Percentiles rank a stretch among this genome's conserved stretches.
These are phyloP conservation scores for Xylaria palmicola DNA, from an alignment of 495 filamentous ascomycete species.

Conservation along the genomic window DNA sequence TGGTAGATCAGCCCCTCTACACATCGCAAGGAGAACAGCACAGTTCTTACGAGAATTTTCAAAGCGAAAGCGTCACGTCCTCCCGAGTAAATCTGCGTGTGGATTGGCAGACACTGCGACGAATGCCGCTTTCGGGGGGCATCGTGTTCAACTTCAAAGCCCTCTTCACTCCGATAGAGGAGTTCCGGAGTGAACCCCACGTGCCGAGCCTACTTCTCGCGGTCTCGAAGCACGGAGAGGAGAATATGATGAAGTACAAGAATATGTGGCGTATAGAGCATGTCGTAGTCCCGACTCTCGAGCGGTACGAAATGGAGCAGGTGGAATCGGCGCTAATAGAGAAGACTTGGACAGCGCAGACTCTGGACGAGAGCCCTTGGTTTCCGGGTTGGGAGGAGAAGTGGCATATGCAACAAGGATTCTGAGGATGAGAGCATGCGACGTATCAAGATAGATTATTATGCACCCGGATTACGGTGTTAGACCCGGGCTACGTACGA, in stretches of 20 bases:
- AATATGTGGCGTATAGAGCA: slow-evolving; percentile 81
- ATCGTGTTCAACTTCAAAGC: slow-evolving; percentile 93
- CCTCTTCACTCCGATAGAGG: slow-evolving; percentile 72
- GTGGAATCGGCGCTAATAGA: slow-evolving; percentile 59
- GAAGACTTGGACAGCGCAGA: slow-evolving; percentile 67
- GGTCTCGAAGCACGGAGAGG: slow-evolving; percentile 71
- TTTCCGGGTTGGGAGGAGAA: slow-evolving; percentile 82
- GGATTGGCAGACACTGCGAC: slow-evolving; percentile 88
- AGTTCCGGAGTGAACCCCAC: slow-evolving; percentile 73
- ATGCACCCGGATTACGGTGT: no score
- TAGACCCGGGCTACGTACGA: no score
- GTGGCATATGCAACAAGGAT: slow-evolving; percentile 78
- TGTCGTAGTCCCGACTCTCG: slow-evolving; percentile 66
- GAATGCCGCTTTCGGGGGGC: slow-evolving; percentile 72
- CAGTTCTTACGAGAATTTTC: slow-evolving; percentile 53
- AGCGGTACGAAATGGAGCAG: slow-evolving; percentile 71
- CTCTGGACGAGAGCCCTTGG: slow-evolving; percentile 80
- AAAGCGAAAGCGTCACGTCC: slow-evolving; percentile 56
- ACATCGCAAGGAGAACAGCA: slow-evolving; percentile 76
- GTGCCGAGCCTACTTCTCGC: slow-evolving; percentile 68
- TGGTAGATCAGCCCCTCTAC: slow-evolving; percentile 74
- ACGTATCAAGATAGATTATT: no score
- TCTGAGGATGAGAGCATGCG: slow-evolving; percentile 17
- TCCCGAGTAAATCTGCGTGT: slow-evolving; percentile 72
- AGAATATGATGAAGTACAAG: slow-evolving; percentile 78